phyloP scores from a whole-genome alignment of 768 basidiomycete species.

The Tricholoma saponaceum region DNA sequence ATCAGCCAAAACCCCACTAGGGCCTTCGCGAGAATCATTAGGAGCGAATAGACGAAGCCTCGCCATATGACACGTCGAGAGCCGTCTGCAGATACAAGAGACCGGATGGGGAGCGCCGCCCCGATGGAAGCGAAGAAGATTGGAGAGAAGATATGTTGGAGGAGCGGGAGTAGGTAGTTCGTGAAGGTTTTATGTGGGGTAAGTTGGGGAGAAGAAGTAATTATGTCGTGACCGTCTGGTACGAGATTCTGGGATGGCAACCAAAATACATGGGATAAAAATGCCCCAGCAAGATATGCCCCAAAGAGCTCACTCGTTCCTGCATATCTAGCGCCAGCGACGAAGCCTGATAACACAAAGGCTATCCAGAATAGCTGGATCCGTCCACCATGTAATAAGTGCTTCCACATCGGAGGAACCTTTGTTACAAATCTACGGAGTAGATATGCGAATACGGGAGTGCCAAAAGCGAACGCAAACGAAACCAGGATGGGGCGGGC shows the following conservation, averaged over 20 bases:
- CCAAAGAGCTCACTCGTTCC: conserved; percentile 62
- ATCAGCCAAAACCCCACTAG: conserved; percentile 43
- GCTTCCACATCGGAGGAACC: neutral
- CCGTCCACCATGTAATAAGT: conserved; percentile 7
- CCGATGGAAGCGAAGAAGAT: conserved; percentile 70
- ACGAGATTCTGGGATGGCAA: neutral
- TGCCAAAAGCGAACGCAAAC: conserved; percentile 40
- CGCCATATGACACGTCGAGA: conserved; percentile 40
- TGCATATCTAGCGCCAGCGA: conserved; percentile 45
- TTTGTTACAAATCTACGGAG: conserved; percentile 2
- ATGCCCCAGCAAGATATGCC: conserved; percentile 55
- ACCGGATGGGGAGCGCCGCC: conserved; percentile 44
- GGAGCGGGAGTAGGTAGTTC: conserved; percentile 30
- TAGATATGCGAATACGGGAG: conserved; percentile 28
- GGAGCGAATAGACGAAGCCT: conserved; percentile 50
- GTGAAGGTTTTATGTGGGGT: conserved; percentile 27
- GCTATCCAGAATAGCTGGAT: conserved; percentile 35
- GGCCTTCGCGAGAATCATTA: conserved; percentile 56
- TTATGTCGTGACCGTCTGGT: neutral
- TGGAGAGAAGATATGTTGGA: conserved; percentile 46
- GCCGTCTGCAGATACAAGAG: conserved; percentile 36
- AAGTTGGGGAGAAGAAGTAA: neutral
- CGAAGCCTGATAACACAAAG: conserved; percentile 35
- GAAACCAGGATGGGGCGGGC: conserved; percentile 55
- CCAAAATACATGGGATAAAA: conserved; percentile 33